These are phyloP conservation scores for Ophiostoma populinum DNA, from an alignment of 2,329 filamentous ascomycete genomes.

Conservation along the genomic window DNA sequence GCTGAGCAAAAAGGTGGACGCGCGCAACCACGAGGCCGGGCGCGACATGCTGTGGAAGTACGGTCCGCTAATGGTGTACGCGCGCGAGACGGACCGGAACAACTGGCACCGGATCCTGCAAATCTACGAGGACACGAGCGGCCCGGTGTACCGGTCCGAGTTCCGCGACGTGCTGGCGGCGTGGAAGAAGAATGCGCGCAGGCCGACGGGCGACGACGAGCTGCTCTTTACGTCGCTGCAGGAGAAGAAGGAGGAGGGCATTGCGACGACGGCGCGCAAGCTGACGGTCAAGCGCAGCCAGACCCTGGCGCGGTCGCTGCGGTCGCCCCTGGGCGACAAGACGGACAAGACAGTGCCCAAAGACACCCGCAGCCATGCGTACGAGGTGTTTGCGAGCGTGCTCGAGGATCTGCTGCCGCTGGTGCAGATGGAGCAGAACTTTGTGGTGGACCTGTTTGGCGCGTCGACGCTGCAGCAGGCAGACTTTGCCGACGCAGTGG, in stretches of 20 bases:
- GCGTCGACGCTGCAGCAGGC: slow-evolving; percentile 65
- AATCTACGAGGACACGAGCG: slow-evolving; percentile 63
- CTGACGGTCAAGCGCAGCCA: slow-evolving; percentile 88
- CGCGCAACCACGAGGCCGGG: slow-evolving; percentile 51
- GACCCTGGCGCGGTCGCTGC: slow-evolving; percentile 59
- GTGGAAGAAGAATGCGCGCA: slow-evolving; percentile 67
- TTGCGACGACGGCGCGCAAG: slow-evolving; percentile 65
- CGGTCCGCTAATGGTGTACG: slow-evolving; percentile 71
- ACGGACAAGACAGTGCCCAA: not conserved
- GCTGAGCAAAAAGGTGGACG: slow-evolving; percentile 49
- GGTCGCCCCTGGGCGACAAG: slow-evolving; percentile 45
- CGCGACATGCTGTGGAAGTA: slow-evolving; percentile 72
- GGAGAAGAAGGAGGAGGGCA: slow-evolving; percentile 63
- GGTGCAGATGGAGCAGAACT: slow-evolving; percentile 89
- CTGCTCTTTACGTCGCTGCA: slow-evolving; percentile 75
- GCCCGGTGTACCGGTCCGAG: slow-evolving; percentile 63
- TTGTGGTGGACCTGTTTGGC: slow-evolving; percentile 93
- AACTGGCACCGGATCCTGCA: slow-evolving; percentile 71
- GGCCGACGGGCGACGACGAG: slow-evolving; percentile 61
- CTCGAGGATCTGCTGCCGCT: slow-evolving; percentile 69
- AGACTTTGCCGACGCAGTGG: slow-evolving; percentile 72
- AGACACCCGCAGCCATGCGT: slow-evolving; percentile 53
- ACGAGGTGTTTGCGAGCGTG: slow-evolving; percentile 64
- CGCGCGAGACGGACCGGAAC: slow-evolving; percentile 62
- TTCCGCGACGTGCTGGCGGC: slow-evolving; percentile 60